A percentile compares a stretch with the other conserved stretches of the same genome.
Conservation (phyloP, 2,329 filamentous ascomycete genomes). For the Neofusicoccum kwambonambiense region DNA sequence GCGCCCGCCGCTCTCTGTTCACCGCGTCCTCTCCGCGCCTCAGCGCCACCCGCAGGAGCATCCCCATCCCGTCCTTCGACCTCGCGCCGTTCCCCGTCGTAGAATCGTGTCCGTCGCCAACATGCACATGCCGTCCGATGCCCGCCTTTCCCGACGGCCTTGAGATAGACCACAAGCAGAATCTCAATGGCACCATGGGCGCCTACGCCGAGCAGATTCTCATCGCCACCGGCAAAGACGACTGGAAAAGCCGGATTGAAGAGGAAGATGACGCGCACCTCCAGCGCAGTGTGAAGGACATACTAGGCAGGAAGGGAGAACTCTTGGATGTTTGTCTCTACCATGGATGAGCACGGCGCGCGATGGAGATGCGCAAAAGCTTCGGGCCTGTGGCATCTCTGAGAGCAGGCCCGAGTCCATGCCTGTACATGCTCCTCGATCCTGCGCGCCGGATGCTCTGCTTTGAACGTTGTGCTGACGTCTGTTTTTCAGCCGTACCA, state of each 20-base stretch:
- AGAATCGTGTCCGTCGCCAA: slow-evolving; percentile 68
- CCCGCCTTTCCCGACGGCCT: slow-evolving; percentile 53
- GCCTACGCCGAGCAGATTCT: slow-evolving; percentile 79
- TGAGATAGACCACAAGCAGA: slow-evolving; percentile 69
- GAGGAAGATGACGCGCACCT: slow-evolving; percentile 60
- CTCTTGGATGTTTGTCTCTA: slow-evolving; percentile 45
- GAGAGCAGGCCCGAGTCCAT: background rate
- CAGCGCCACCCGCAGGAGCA: background rate
- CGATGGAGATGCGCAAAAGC: background rate
- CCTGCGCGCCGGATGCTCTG: slow-evolving; percentile 4
- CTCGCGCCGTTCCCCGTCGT: slow-evolving; percentile 44
- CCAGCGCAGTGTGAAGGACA: slow-evolving; percentile 67
- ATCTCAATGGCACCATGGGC: slow-evolving; percentile 74
- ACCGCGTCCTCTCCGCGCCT: slow-evolving; percentile 9
- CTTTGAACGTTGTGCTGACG: background rate
- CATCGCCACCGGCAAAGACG: slow-evolving; percentile 73
- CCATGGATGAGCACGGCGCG: slow-evolving; percentile 7
- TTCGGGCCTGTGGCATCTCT: background rate
- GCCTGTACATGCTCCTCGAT: slow-evolving; percentile 14
- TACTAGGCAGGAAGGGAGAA: slow-evolving; percentile 43
- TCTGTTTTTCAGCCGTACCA: slow-evolving; percentile 67
- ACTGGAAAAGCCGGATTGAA: slow-evolving; percentile 83
- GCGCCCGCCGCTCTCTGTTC: slow-evolving; percentile 10
- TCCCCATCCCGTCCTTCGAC: slow-evolving; percentile 23
- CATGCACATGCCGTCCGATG: slow-evolving; percentile 70